These are phyloP conservation scores for Excoecaria agallocha DNA, from an alignment of 345 rosid genomes.

Conservation along the genomic window DNA sequence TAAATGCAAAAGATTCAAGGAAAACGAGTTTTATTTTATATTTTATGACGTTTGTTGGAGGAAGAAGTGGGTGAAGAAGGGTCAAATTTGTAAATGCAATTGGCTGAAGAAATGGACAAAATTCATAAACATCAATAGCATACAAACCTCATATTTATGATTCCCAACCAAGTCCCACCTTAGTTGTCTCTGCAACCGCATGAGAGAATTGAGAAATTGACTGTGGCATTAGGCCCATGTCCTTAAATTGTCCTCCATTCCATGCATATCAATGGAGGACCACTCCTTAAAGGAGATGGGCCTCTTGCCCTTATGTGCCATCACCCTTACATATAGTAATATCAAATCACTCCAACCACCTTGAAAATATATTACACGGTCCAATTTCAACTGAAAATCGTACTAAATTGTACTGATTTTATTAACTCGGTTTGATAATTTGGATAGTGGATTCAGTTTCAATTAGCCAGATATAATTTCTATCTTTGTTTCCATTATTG, in stretches of 20 bases:
- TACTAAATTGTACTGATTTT: too few relatives aligned
- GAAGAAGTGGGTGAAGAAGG: neutral
- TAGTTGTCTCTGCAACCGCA: neutral
- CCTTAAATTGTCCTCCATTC: conserved; percentile 5
- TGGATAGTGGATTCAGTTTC: too few relatives aligned
- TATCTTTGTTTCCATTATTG: too few relatives aligned
- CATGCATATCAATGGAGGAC: neutral
- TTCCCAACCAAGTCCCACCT: neutral
- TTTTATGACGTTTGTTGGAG: too few relatives aligned
- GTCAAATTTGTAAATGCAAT: neutral
- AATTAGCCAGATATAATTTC: too few relatives aligned
- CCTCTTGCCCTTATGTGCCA: neutral
- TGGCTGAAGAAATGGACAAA: neutral
- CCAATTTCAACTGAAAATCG: too few relatives aligned
- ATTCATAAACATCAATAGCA: neutral
- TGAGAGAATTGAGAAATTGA: neutral
- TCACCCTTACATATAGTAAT: neutral
- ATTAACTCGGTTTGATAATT: too few relatives aligned
- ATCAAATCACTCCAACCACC: conserved; percentile 11
- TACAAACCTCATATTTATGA: neutral
- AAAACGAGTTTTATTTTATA: neutral
- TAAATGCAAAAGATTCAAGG: neutral
- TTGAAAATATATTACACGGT: neutral
- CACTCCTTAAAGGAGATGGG: neutral
- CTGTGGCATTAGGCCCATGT: conserved; percentile 15